phyloP scores from a whole-genome alignment of 257 asterid genomes.

The Marsdenia floribunda region DNA sequence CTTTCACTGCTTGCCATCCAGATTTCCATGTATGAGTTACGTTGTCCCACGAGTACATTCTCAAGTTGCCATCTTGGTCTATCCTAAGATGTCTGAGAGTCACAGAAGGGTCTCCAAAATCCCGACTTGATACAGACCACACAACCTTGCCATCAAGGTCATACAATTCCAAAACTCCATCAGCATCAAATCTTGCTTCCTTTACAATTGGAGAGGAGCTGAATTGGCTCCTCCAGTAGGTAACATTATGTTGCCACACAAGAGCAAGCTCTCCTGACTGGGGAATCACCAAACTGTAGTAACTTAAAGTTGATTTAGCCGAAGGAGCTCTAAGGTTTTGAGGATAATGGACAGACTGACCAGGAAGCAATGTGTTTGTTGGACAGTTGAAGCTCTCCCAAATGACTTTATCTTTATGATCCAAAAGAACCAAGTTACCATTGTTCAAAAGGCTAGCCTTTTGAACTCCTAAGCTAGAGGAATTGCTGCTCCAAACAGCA shows the following conservation, averaged over 20 bases:
- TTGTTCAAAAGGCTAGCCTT: slow-evolving; percentile 52
- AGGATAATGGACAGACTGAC: slow-evolving; percentile 49
- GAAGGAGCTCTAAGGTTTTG: slow-evolving; percentile 56
- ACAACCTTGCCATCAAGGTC: slow-evolving; percentile 28
- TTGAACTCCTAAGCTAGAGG: slow-evolving; percentile 48
- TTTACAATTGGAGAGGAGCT: slow-evolving; percentile 24
- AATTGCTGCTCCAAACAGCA: slow-evolving; percentile 52
- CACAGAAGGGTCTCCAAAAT: slow-evolving; percentile 45
- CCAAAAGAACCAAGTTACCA: slow-evolving; percentile 57
- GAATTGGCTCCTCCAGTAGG: slow-evolving; percentile 55
- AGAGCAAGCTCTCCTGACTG: slow-evolving; percentile 45
- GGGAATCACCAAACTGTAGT: slow-evolving; percentile 44
- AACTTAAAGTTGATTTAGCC: slow-evolving; percentile 38
- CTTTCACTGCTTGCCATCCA: slow-evolving; percentile 65
- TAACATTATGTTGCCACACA: slow-evolving; percentile 67
- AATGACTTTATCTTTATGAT: slow-evolving; percentile 32
- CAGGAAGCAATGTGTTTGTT: slow-evolving; percentile 54
- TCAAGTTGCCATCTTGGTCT: slow-evolving; percentile 57
- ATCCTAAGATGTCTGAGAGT: slow-evolving; percentile 49
- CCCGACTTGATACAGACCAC: slow-evolving; percentile 57
- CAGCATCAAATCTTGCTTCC: slow-evolving; percentile 39
- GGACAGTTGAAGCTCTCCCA: slow-evolving; percentile 65
- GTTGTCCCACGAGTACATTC: slow-evolving; percentile 63
- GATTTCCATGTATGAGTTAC: slow-evolving; percentile 35
- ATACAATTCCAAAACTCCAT: slow-evolving; percentile 48